Evolutionary conservation across 257 asterid species (phyloP).

Genomic region (Mitragyna speciosa): DNA sequence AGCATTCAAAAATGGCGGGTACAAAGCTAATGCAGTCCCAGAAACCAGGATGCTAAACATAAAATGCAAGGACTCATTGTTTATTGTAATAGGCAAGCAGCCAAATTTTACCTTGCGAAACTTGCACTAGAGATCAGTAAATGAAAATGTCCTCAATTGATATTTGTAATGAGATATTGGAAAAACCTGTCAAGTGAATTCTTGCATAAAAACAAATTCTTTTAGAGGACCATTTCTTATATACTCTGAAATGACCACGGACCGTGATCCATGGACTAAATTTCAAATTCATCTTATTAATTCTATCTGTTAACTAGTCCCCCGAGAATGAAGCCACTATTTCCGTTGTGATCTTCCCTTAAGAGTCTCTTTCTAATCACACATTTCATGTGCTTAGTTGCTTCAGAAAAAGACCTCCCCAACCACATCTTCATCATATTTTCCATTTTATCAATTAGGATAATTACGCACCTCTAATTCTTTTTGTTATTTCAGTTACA

Average conservation of each 20-base stretch:
- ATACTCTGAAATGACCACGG: not conserved
- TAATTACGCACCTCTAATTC: not conserved
- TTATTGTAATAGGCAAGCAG: not conserved
- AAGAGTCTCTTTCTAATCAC: not conserved
- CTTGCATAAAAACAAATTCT: not conserved
- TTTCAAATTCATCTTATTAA: not conserved
- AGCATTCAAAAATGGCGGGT: not conserved
- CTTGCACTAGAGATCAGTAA: not conserved
- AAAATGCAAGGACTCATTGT: not conserved
- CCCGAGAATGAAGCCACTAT: not conserved
- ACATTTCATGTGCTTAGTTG: not conserved
- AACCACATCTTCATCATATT: not conserved
- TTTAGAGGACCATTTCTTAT: not conserved
- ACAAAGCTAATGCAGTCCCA: not conserved
- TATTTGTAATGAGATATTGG: not conserved
- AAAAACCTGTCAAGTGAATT: not conserved
- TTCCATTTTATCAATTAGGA: not conserved
- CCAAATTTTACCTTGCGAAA: not conserved
- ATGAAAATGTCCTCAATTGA: not conserved
- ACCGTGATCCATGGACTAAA: not conserved
- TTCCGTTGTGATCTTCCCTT: not conserved
- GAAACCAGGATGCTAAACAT: not conserved
- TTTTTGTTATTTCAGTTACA: not conserved
- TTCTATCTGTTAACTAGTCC: not conserved
- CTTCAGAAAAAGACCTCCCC: not conserved